A percentile compares a stretch with the other conserved stretches of the same genome.
phyloP scores from a whole-genome alignment of 83 land plant species.

The Thuja plicata region DNA sequence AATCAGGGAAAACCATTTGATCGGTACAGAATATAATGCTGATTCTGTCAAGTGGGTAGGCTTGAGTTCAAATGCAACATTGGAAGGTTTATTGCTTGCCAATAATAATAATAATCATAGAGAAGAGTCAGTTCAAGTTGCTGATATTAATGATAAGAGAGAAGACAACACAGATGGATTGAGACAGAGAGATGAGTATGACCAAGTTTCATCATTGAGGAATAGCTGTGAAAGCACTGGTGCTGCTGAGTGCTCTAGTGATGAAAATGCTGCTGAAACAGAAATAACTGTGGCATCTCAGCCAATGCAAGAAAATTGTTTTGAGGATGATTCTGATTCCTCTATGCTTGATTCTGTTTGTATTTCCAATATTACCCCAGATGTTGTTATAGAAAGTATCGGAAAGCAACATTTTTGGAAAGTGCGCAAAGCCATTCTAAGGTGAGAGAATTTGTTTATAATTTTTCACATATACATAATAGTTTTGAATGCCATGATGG shows the following conservation, averaged over 20 bases:
- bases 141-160: neutral
- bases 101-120: no score
- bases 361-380: neutral
- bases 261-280: neutral
- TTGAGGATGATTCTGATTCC: conserved; percentile 2
- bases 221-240: neutral
- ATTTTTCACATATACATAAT: neutral
- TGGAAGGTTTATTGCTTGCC: neutral
- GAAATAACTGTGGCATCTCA: neutral
- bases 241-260: neutral
- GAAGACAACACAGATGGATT: neutral
- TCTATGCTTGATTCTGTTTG: neutral
- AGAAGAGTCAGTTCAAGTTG: neutral
- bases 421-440: neutral
- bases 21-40: neutral
- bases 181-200: neutral
- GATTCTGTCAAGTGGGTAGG: neutral
- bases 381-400: neutral
- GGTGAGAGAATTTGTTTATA: neutral
- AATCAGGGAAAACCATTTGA: neutral
- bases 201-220: neutral
- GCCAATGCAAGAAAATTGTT: neutral
- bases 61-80: neutral
- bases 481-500: neutral
- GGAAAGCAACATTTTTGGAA: conserved; percentile 1